Evolutionary conservation across 768 basidiomycete genomes (phyloP), one percentile per base, ranked within the genome.

Genomic region (Boletellus sp.): DNA sequence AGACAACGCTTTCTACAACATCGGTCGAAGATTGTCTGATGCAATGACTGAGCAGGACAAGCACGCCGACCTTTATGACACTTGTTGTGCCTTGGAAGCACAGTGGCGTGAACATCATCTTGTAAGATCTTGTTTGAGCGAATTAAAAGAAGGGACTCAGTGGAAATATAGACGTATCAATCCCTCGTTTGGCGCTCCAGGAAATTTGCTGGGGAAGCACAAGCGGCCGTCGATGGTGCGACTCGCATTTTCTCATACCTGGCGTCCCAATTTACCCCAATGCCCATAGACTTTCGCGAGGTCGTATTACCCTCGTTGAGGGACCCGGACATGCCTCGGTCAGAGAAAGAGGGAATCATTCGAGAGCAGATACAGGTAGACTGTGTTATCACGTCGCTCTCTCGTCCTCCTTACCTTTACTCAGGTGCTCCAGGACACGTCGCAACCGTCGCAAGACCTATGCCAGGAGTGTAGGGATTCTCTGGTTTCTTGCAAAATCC

Each of bases 181-280:
- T 3, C 16, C 6, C 55, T 61, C 36, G 48, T 61, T 7, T 61
- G 59, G 52, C 52, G 44, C 12, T 60, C 59, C 19, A 58, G 59
- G 35, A 50, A 51, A 10, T 57, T 58, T 36, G 59, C 59, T 38
- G 59, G 52, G 7, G 46, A 60, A 35, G 55, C 59, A 8, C 59
- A 58, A 33, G 40, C 34, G 12, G 16, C 31, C 11, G 59, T 60
- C 5, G 59, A 60, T 6, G 59, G 59, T 60, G 15, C 6, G 48
- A 20, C 11, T 28, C 8, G 6, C 24, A 15, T 2, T 3, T 23
- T 0, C 2, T 36, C 1, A 20, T n/a, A 20, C n/a, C 1, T 17
- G n/a, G 17, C n/a, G 0, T 8, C 16, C 20, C 15, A 6, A 16
- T 17, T 58, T 8, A 50, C 8, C 5, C 1, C 4, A 15, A 2